Base-by-base conservation (phyloP, 1,284 basidiomycete species). In the Moesziomyces parantarcticus region DNA sequence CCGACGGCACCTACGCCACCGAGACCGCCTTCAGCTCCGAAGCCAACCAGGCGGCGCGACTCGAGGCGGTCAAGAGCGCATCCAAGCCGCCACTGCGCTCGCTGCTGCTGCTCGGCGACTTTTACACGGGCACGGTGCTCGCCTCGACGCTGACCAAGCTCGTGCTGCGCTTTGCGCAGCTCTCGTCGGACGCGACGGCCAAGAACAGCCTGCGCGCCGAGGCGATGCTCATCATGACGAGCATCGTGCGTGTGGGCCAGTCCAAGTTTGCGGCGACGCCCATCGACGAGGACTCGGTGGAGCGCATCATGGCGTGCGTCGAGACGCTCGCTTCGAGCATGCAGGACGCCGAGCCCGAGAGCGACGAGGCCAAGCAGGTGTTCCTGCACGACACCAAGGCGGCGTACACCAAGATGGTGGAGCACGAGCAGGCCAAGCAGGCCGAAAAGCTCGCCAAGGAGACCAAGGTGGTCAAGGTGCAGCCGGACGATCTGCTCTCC, bases 161-260 rank as follows among this genome's bases (percentile, higher is more conserved):
- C 26, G 91, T 97, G 11, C 87, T 98, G 46, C 89, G 95, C 23
- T 93, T 91, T 82, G 86, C 88, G 21, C 89, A 92, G 70, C 84
- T 89, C 29, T 83, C 84, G 20, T 85, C 86, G 53, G 87, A 88
- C 39, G 87, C 89, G 51, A 94, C 95, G 77, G 86, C 71, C 41
- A 76, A 79, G 68, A 83, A 83, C 64, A 68, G 73, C 41, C 51
- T 98, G 11, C 89, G 92, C 26, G 96, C 96, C 20, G 96, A 99
- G 87, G 91, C 94, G 3, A 98, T 99, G 92, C 88, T 99, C 62
- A 94, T 99, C 83, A 98, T 99, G 96, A 92, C 94, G 3, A 97
- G 93, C 18, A 88, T 97, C 80, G 92, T 99, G 78, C 93, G 96
- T 50, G 93, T 98, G 49, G 97, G 97, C 42, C 96, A 98, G 86